Base-by-base conservation (phyloP, 805 yeast genomes). In the Candida michaelii region DNA sequence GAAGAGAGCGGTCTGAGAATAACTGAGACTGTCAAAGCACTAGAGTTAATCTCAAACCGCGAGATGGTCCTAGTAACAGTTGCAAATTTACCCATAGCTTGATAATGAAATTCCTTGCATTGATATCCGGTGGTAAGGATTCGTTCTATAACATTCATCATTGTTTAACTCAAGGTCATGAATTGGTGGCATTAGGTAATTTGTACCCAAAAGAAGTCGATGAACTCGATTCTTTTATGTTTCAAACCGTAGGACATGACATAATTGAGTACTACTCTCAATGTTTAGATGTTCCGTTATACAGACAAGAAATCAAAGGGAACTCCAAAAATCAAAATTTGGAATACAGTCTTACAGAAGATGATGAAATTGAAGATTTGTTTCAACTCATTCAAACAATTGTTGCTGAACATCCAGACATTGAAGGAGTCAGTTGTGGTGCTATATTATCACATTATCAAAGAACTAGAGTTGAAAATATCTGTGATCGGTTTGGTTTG, bases 401-500 rank as follows among this genome's bases (percentile, higher is more conserved):
- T 11, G 60, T 69, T 43, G 34, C 48, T 1, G 49, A 65, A 2
- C 85, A 83, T 47, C 93, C 96, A 0, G 90, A 84, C 29, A 52
- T 89, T 15, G 76, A 84, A 52, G 98, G 82, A 2, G 96, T 93
- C 7, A 85, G 95, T 43, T 96, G 91, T 18, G 99, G 99, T 2
- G 99, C 99, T 1, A 93, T 93, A 39, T 68, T 89, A 25, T 90
- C 98, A 0, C 88, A 89, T n/a, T 93, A 93, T 59, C 99, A 93
- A 64, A 73, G 98, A 51, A 85, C 90, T 0, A 71, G 99, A 49
- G 98, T 93, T 2, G 99, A 93, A 58, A 79, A 86, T 60, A 96
- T 91, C 0, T 91, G 98, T 57, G 72, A 67, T 11, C 67, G 96
- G 41, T 64, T 89, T 29, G 83, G 83, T 0, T 63, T 93, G 34